Conservation (phyloP, 2,329 filamentous ascomycete species). For the Fusarium sp. region DNA sequence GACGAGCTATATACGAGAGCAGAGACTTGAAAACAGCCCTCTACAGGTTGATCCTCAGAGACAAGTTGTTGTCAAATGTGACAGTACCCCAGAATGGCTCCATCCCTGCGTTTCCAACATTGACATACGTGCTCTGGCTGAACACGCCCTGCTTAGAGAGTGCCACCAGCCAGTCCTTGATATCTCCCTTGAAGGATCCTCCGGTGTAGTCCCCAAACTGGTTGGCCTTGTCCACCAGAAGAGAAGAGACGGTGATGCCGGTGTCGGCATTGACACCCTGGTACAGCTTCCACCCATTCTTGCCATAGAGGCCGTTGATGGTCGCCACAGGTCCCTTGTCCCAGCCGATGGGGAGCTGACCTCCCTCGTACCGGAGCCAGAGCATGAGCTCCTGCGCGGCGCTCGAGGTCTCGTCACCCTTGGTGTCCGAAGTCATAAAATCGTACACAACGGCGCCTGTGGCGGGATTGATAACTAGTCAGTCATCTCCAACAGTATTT, state of each 20-base stretch:
- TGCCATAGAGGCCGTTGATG: slow-evolving; percentile 27
- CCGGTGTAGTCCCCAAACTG: slow-evolving; percentile 18
- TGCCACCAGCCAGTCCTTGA: slow-evolving; percentile 34
- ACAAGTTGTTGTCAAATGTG: slow-evolving; percentile 27
- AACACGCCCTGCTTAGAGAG: slow-evolving; percentile 26
- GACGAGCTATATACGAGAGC: too few relatives aligned
- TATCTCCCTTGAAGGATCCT: slow-evolving; percentile 25
- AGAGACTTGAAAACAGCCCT: too few relatives aligned
- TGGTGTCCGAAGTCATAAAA: slow-evolving; percentile 33
- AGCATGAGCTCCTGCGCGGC: slow-evolving; percentile 33
- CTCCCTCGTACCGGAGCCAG: slow-evolving; percentile 26
- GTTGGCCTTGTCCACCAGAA: slow-evolving; percentile 11
- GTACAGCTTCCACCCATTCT: slow-evolving; percentile 33
- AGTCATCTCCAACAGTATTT: background rate
- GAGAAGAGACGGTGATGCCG: slow-evolving; percentile 28
- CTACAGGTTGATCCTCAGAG: slow-evolving; percentile 27
- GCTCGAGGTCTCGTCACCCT: slow-evolving; percentile 22
- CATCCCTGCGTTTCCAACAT: slow-evolving; percentile 35
- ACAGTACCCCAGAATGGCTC: slow-evolving; percentile 33
- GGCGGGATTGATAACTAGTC: background rate
- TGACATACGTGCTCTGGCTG: slow-evolving; percentile 20
- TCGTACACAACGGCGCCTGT: slow-evolving; percentile 32
- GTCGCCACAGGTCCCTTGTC: slow-evolving; percentile 28
- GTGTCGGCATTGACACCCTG: slow-evolving; percentile 29
- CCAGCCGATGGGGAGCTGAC: slow-evolving; percentile 27